Conservation (phyloP, 2,329 filamentous ascomycete species). For the Fonsecaea pedrosoi region DNA sequence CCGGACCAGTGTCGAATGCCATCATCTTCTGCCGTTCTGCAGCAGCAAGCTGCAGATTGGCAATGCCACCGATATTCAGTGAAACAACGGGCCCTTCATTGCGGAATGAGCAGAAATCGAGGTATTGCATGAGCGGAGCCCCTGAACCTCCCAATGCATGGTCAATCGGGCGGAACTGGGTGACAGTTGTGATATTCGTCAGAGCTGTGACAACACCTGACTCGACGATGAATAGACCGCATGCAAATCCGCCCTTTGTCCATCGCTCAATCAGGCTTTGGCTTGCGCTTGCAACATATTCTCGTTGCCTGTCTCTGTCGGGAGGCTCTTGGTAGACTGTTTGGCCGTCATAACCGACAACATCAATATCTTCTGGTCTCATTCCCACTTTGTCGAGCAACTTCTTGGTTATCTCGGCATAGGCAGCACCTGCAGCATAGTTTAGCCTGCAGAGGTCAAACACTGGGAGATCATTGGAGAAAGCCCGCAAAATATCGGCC, state of each 20-base stretch:
- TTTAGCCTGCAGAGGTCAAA: conserved; percentile 44
- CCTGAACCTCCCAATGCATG: conserved; percentile 44
- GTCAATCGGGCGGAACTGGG: conserved; percentile 44
- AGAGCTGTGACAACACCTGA: conserved; percentile 44
- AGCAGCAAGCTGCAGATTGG: conserved; percentile 44
- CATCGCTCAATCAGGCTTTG: conserved; percentile 42
- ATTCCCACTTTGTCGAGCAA: conserved; percentile 38
- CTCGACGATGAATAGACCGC: conserved; percentile 44
- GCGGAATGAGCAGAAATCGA: conserved; percentile 44
- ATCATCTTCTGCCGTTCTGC: conserved; percentile 44
- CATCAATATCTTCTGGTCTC: conserved; percentile 41
- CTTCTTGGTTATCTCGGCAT: conserved; percentile 43
- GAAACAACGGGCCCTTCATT: conserved; percentile 40
- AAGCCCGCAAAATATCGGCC: conserved; percentile 40
- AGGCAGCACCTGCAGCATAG: conserved; percentile 43
- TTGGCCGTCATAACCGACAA: conserved; percentile 45
- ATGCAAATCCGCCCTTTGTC: conserved; percentile 42
- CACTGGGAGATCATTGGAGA: conserved; percentile 42
- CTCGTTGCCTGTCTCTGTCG: conserved; percentile 38
- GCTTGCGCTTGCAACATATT: conserved; percentile 37
- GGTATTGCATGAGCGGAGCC: conserved; percentile 45
- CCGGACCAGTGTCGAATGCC: conserved; percentile 44
- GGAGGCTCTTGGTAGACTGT: conserved; percentile 45
- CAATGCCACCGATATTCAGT: conserved; percentile 45
- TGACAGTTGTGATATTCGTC: conserved; percentile 43